Conservation (phyloP, 768 basidiomycete genomes). For the Termitomyces sp. region DNA sequence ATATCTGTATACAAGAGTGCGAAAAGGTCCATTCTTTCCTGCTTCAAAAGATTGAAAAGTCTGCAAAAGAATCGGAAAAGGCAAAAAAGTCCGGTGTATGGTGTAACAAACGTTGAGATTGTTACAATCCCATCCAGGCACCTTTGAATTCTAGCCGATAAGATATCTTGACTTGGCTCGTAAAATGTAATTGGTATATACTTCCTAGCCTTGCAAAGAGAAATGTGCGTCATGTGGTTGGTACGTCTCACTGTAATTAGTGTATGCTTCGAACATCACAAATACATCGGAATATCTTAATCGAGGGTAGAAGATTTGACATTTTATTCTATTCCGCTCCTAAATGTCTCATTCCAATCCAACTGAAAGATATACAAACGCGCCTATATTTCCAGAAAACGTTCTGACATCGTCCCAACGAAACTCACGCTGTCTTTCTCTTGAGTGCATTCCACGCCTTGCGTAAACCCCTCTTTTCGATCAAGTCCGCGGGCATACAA, state of each 20-base stretch:
- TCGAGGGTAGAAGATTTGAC: neutral
- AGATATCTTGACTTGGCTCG: neutral
- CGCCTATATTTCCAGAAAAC: neutral
- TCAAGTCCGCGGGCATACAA: constrained; percentile 85
- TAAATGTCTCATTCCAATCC: neutral
- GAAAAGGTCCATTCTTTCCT: neutral
- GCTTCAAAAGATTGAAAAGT: neutral
- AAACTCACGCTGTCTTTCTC: constrained; percentile 17
- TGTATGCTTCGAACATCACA: neutral
- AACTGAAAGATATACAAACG: neutral
- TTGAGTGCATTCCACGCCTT: constrained; percentile 61
- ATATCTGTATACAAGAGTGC: neutral
- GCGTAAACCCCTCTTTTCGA: constrained; percentile 61
- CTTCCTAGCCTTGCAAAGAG: neutral
- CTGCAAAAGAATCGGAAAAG: neutral
- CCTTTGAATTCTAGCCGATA: no score
- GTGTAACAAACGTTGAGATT: neutral
- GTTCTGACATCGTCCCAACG: neutral
- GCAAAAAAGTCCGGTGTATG: neutral
- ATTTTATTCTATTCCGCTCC: neutral
- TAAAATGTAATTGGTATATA: neutral
- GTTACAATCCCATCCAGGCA: neutral
- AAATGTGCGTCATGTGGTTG: neutral
- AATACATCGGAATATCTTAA: neutral
- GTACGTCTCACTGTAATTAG: neutral